Evolutionary conservation across 352 stramenopile species (phyloP).

Genomic region (Globisporangium okanoganense): DNA sequence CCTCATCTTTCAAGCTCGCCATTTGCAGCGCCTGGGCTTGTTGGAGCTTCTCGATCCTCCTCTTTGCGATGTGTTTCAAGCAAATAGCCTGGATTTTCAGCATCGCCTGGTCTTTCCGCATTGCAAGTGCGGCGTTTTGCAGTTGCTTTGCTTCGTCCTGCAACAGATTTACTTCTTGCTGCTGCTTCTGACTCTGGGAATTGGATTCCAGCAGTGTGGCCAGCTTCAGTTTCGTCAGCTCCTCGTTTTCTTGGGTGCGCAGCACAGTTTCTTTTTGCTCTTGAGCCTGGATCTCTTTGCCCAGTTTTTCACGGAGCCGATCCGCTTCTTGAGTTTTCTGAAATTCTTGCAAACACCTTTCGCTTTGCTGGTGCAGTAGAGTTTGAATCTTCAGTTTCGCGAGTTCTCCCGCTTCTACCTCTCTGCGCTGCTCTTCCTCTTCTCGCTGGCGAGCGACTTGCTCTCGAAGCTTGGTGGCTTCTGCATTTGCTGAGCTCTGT

Average conservation of each 20-base stretch:
- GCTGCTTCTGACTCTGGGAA: conserved; percentile 27
- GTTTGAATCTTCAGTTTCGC: conserved; percentile 46
- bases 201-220: conserved; percentile 36
- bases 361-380: conserved; percentile 52
- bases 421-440: conserved; percentile 36
- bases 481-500: conserved; percentile 39
- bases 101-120: conserved; percentile 50
- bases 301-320: conserved; percentile 37
- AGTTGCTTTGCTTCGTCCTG: conserved; percentile 45
- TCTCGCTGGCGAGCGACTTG: conserved; percentile 44
- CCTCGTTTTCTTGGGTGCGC: conserved; percentile 59
- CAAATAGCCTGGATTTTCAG: conserved; percentile 63
- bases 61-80: conserved; percentile 44
- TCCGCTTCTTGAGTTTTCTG: conserved; percentile 31
- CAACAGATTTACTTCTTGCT: conserved; percentile 26
- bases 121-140: conserved; percentile 30
- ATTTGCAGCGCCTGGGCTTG: conserved; percentile 44
- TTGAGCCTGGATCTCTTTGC: conserved; percentile 36
- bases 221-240: conserved; percentile 50
- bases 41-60: conserved; percentile 43
- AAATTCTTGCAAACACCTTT: conserved; percentile 33
- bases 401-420: conserved; percentile 55
- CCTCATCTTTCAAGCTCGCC: conserved; percentile 48
- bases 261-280: conserved; percentile 41
- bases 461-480: conserved; percentile 36